These are phyloP conservation scores for Paraphaeosphaeria sporulosa DNA, from an alignment of 2,329 filamentous ascomycete species.

Conservation along the genomic window DNA sequence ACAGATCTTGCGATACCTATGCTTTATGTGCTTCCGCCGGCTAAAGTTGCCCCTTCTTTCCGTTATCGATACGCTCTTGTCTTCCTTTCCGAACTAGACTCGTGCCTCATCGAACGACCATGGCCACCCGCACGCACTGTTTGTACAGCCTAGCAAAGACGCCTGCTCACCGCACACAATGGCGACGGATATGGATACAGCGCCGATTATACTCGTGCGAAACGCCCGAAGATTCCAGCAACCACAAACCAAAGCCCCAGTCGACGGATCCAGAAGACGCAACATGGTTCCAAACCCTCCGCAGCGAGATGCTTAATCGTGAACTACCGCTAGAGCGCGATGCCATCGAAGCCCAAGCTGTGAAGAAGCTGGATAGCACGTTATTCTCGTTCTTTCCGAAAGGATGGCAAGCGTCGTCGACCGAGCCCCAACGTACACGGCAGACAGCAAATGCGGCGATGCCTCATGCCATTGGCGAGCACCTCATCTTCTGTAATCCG, in stretches of 20 bases:
- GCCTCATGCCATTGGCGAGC: constrained; percentile 71
- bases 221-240: neutral
- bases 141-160: constrained; percentile 20
- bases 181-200: constrained; percentile 18
- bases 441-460: constrained; percentile 13
- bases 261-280: constrained; percentile 14
- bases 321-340: constrained; percentile 61
- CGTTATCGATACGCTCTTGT: neutral
- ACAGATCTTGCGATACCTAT: too few species aligned
- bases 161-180: constrained; percentile 22
- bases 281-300: constrained; percentile 38
- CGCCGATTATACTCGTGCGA: constrained; percentile 26
- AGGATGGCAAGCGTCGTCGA: constrained; percentile 5
- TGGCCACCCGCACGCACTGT: constrained; percentile 29
- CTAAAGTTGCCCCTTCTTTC: neutral
- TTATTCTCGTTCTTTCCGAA: constrained; percentile 32
- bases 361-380: constrained; percentile 68
- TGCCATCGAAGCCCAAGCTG: constrained; percentile 64
- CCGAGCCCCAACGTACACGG: neutral
- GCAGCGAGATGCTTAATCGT: constrained; percentile 55
- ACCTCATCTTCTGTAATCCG: constrained; percentile 87
- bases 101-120: constrained; percentile 14
- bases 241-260: neutral
- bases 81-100: neutral
- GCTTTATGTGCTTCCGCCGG: too few species aligned